These are phyloP conservation scores for Aspergillus incahuasiensis DNA, from an alignment of 495 filamentous ascomycete genomes.

Conservation along the genomic window DNA sequence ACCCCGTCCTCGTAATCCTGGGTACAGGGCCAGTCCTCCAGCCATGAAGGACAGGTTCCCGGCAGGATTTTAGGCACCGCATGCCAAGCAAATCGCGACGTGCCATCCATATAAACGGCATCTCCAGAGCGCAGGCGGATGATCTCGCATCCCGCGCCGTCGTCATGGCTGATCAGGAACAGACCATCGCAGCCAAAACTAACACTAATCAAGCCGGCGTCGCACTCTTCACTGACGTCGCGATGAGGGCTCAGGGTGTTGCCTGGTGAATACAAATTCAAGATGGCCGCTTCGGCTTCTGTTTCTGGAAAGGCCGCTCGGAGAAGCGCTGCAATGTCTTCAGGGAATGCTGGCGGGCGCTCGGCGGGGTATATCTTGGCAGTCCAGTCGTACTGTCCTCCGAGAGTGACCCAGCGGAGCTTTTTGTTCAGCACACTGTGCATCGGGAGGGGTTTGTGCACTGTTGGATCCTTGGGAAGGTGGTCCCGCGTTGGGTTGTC, in stretches of 20 bases:
- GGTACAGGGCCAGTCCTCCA: constrained; percentile 69
- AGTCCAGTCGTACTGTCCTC: constrained; percentile 94
- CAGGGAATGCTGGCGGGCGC: constrained; percentile 66
- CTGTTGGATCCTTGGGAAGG: constrained; percentile 57
- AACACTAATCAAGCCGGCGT: constrained; percentile 71
- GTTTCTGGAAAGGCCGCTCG: constrained; percentile 65
- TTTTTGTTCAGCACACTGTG: constrained; percentile 65
- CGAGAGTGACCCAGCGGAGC: constrained; percentile 88
- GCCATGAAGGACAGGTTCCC: constrained; percentile 68
- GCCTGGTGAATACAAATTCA: constrained; percentile 84
- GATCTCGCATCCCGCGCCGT: constrained; percentile 47
- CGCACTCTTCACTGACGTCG: constrained; percentile 78
- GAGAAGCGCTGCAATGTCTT: constrained; percentile 62
- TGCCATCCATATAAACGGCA: constrained; percentile 74
- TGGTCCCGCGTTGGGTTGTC: constrained; percentile 34
- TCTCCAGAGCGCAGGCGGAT: constrained; percentile 74
- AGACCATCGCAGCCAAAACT: constrained; percentile 85
- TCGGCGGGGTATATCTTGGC: constrained; percentile 68
- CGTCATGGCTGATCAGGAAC: constrained; percentile 52
- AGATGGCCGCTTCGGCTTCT: constrained; percentile 77
- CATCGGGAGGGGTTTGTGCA: constrained; percentile 67
- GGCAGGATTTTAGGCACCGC: constrained; percentile 79
- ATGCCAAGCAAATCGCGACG: constrained; percentile 86
- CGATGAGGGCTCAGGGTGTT: constrained; percentile 86
- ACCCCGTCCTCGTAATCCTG: constrained; percentile 24